phyloP scores from a whole-genome alignment of 768 basidiomycete species.

The Phaffia tasmanica region DNA sequence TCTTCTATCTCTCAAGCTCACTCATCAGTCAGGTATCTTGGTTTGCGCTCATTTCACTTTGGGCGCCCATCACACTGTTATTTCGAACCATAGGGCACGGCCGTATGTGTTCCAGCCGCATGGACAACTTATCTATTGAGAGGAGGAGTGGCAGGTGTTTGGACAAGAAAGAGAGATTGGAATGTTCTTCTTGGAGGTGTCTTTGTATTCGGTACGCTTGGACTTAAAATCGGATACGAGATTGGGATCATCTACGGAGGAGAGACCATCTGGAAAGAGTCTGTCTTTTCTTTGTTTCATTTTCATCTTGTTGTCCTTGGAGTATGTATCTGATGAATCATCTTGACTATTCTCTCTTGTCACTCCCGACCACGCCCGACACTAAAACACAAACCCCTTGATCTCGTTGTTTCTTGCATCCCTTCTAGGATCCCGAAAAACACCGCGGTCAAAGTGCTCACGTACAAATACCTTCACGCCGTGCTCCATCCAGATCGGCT shows the following conservation, averaged over 20 bases:
- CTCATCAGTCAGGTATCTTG: not conserved
- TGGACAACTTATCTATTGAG: conserved; percentile 5
- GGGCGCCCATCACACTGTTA: not conserved
- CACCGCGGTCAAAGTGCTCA: not conserved
- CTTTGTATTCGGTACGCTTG: not conserved
- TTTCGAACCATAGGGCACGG: not conserved
- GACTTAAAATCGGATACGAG: not conserved
- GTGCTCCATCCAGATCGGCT: not conserved
- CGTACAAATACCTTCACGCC: not conserved
- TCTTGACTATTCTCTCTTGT: too few species aligned
- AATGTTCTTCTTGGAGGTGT: not conserved
- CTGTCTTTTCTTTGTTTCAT: not conserved
- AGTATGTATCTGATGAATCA: too few species aligned
- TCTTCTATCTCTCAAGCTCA: not conserved
- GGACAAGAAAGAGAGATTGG: not conserved
- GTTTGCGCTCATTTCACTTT: not conserved
- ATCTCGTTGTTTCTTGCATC: too few species aligned
- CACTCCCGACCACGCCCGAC: too few species aligned
- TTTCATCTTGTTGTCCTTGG: not conserved
- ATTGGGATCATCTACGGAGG: not conserved
- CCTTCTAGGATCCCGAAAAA: not conserved
- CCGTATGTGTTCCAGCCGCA: not conserved
- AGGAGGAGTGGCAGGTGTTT: not conserved
- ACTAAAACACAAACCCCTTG: not conserved
- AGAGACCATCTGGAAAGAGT: not conserved